Percentiles rank a stretch among this genome's conserved stretches.
phyloP scores from a whole-genome alignment of 306 rosid genomes.

The Canavalia ensiformis region DNA sequence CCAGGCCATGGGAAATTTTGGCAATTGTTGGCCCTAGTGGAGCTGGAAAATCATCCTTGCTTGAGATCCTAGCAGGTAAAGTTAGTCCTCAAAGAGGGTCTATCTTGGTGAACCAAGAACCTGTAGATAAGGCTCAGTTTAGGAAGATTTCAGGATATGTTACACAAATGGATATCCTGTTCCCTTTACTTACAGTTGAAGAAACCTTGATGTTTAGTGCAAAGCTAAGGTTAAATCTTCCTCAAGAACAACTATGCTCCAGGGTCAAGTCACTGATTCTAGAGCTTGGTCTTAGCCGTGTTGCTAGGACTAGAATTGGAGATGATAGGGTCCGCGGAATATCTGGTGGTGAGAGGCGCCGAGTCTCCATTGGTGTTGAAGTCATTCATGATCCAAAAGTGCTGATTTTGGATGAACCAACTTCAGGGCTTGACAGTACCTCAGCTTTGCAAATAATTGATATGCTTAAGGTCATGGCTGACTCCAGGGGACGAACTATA shows the following conservation, averaged over 20 bases:
- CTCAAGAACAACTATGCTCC: conserved; percentile 55
- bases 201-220: conserved; percentile 90
- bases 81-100: conserved; percentile 68
- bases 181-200: conserved; percentile 86
- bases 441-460: conserved; percentile 78
- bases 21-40: conserved; percentile 97
- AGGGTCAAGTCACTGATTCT: conserved; percentile 65
- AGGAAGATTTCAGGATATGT: conserved; percentile 79
- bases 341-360: conserved; percentile 77
- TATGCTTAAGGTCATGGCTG: conserved; percentile 79
- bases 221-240: conserved; percentile 60
- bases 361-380: conserved; percentile 86
- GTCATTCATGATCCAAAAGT: conserved; percentile 81
- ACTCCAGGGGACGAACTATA: conserved; percentile 65
- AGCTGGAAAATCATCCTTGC: conserved; percentile 88
- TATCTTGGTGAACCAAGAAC: conserved; percentile 64
- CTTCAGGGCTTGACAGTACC: conserved; percentile 85
- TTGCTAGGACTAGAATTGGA: conserved; percentile 67
- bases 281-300: conserved; percentile 74
- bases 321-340: conserved; percentile 76
- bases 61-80: conserved; percentile 78
- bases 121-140: conserved; percentile 63
- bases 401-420: conserved; percentile 79
- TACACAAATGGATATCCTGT: conserved; percentile 80
- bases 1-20: conserved; percentile 75